Evolutionary conservation across 2,329 filamentous ascomycete genomes (phyloP).

Genomic region (Colletotrichum sp.): DNA sequence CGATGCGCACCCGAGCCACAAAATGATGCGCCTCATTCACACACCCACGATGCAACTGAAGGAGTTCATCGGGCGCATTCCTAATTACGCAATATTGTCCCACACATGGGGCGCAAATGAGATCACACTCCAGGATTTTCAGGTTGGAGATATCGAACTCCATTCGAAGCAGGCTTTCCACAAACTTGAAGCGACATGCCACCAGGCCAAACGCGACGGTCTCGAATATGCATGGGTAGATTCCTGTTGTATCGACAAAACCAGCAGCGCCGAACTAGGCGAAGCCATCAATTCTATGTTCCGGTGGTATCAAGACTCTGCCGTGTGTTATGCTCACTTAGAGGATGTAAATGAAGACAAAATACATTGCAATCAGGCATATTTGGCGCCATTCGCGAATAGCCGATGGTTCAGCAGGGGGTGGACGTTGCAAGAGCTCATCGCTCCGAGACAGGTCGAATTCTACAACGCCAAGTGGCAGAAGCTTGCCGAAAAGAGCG

Average conservation of each 20-base stretch:
- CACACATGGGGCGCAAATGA: background rate
- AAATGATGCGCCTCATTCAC: background rate
- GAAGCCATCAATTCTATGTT: slow-evolving; percentile 34
- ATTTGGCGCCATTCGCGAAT: background rate
- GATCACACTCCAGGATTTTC: background rate
- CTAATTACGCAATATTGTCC: background rate
- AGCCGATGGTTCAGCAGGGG: background rate
- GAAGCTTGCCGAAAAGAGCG: background rate
- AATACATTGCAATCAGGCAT: background rate
- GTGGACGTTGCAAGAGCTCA: background rate
- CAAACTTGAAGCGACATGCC: background rate
- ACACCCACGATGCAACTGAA: background rate
- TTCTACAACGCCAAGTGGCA: background rate
- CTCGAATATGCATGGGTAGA: slow-evolving; percentile 40
- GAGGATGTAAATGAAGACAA: slow-evolving; percentile 23
- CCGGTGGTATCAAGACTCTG: slow-evolving; percentile 38
- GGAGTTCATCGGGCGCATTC: slow-evolving; percentile 1
- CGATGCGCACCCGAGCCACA: background rate
- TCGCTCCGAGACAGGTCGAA: background rate
- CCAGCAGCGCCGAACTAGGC: slow-evolving; percentile 33
- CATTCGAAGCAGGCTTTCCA: background rate
- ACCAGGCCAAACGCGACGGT: background rate
- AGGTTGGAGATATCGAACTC: background rate
- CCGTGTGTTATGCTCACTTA: slow-evolving; percentile 38
- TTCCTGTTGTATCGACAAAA: slow-evolving; percentile 39